Evolutionary conservation across 176 grass and related monocot genomes (phyloP).

Genomic region (Bolboschoenus planiculmis): DNA sequence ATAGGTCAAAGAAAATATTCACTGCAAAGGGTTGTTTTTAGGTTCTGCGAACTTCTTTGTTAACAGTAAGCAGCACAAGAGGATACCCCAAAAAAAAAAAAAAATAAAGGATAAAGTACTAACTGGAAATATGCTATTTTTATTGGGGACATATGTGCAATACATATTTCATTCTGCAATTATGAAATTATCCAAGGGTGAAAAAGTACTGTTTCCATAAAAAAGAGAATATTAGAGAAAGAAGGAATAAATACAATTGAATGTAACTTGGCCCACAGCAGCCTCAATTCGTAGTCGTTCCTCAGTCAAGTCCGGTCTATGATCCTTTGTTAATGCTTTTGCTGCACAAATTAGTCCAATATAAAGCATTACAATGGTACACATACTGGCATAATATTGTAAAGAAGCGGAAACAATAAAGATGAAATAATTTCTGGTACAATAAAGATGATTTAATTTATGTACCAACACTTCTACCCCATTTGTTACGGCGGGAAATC

Average conservation of each 20-base stretch:
- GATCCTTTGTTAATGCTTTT: slow-evolving; percentile 20
- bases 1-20: not conserved
- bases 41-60: not conserved
- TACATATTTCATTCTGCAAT: not conserved
- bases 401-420: no score
- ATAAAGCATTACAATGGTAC: not conserved
- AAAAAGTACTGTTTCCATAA: not conserved
- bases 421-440: not conserved
- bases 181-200: not conserved
- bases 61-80: not conserved
- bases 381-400: no score
- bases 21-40: not conserved
- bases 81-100: not conserved
- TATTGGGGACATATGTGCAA: not conserved
- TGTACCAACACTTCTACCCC: not conserved
- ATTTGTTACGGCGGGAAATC: not conserved
- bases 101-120: not conserved
- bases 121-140: not conserved
- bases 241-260: not conserved
- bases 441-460: not conserved
- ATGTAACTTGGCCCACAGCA: slow-evolving; percentile 18
- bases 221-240: not conserved
- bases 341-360: slow-evolving; percentile 13
- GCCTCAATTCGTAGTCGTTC: slow-evolving; percentile 12
- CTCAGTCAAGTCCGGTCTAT: slow-evolving; percentile 6